Evolutionary conservation across 768 basidiomycete genomes (phyloP).

Genomic region (Pisolithus albus): DNA sequence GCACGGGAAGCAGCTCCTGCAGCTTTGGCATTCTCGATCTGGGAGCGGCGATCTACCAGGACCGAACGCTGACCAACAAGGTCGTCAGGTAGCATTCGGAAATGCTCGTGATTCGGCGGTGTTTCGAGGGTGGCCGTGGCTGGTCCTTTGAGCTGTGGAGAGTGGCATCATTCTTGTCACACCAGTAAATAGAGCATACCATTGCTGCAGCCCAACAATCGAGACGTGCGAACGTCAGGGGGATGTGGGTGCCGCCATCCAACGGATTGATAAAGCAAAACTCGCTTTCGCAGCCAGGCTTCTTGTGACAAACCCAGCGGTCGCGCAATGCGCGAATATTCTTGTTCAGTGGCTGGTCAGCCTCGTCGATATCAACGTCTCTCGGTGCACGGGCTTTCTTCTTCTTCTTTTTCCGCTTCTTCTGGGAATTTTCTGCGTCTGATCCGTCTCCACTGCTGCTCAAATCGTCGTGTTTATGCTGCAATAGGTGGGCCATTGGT

Average conservation of each 20-base stretch:
- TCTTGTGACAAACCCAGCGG: neutral
- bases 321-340: neutral
- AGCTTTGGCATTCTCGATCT: too few relatives aligned
- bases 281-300: neutral
- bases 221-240: neutral
- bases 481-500: neutral
- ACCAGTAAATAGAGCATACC: neutral
- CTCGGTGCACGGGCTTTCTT: neutral
- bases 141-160: neutral
- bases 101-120: slow-evolving; percentile 1
- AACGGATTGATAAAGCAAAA: neutral
- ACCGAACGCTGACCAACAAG: neutral
- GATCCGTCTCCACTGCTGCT: neutral
- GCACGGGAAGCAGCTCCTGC: too few relatives aligned
- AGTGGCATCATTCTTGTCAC: neutral
- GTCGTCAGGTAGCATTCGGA: neutral
- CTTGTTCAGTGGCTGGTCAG: neutral
- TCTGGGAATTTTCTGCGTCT: neutral
- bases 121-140: neutral
- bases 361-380: neutral
- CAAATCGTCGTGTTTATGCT: neutral
- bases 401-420: neutral
- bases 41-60: too few relatives aligned
- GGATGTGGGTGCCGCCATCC: neutral
- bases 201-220: slow-evolving; percentile 4